Conservation (phyloP, 108 stramenopile species). For the Fistulifera pelliculosa region DNA sequence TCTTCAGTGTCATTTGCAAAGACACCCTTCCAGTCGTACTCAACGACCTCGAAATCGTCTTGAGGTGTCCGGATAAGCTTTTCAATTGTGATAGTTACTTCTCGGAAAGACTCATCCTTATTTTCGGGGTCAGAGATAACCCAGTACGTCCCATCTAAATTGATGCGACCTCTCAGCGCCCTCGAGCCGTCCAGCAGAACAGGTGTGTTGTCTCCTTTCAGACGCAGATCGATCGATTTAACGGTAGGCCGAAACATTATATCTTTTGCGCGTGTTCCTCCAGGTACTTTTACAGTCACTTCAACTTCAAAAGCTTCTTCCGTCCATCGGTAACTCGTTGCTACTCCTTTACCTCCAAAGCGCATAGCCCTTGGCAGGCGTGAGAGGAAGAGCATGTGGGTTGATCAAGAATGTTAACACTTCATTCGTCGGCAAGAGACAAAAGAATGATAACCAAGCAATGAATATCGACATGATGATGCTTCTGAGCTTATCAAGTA, state of each 20-base stretch:
- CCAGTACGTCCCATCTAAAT: conserved; percentile 79
- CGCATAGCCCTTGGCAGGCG: no score
- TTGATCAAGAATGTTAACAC: no score
- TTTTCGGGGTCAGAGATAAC: conserved; percentile 44
- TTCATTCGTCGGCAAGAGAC: no score
- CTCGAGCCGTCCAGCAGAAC: conserved; percentile 55
- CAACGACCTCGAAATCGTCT: conserved; percentile 55
- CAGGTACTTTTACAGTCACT: conserved; percentile 54
- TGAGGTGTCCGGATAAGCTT: conserved; percentile 35
- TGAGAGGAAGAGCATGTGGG: no score
- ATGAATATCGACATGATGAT: no score
- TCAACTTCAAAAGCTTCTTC: conserved; percentile 83
- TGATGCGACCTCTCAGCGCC: conserved; percentile 48
- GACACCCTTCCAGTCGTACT: conserved; percentile 81
- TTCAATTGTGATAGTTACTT: conserved; percentile 63
- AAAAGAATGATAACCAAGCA: no score
- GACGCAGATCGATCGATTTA: conserved; percentile 41
- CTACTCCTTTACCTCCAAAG: conserved; percentile 40
- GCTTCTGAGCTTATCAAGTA: no score
- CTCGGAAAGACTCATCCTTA: conserved; percentile 11
- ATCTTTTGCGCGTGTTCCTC: conserved; percentile 49
- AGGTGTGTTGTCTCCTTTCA: neutral
- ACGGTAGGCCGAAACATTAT: conserved; percentile 47
- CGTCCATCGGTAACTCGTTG: conserved; percentile 57
- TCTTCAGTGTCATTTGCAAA: conserved; percentile 66